These are phyloP conservation scores for Rhynchospora tenuis DNA, from an alignment of 176 grass and related monocot genomes.

Conservation along the genomic window DNA sequence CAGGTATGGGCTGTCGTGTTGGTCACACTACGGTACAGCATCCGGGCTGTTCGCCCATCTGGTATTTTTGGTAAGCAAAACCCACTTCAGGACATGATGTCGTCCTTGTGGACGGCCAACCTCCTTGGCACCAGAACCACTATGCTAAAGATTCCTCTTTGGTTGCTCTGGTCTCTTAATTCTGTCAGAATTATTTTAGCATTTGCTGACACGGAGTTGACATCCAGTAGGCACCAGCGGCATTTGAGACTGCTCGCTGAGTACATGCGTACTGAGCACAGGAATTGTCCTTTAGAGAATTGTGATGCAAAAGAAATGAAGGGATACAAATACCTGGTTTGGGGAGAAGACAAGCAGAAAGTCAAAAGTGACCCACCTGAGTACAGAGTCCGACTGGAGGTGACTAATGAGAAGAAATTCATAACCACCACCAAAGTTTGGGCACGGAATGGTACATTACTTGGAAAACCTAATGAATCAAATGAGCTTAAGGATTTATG, in stretches of 20 bases:
- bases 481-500: conserved; percentile 17
- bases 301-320: not conserved
- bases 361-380: not conserved
- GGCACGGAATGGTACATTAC: not conserved
- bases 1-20: conserved; percentile 32
- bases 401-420: not conserved
- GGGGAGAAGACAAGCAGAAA: not conserved
- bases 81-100: conserved; percentile 10
- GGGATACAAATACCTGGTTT: conserved; percentile 25
- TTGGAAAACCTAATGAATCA: not conserved
- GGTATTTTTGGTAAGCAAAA: not conserved
- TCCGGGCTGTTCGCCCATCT: not conserved
- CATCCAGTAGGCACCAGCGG: not conserved
- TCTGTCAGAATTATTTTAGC: not conserved
- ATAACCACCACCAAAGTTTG: conserved; percentile 24
- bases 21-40: conserved; percentile 26
- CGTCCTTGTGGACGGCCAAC: conserved; percentile 11
- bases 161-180: conserved; percentile 18
- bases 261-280: conserved; percentile 32
- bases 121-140: not conserved
- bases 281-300: not conserved
- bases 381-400: not conserved
- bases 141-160: not conserved
- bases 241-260: not conserved
- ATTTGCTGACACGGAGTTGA: not conserved